Conservation (phyloP, 23 red algal species). For the Pyropia yezoensis region DNA sequence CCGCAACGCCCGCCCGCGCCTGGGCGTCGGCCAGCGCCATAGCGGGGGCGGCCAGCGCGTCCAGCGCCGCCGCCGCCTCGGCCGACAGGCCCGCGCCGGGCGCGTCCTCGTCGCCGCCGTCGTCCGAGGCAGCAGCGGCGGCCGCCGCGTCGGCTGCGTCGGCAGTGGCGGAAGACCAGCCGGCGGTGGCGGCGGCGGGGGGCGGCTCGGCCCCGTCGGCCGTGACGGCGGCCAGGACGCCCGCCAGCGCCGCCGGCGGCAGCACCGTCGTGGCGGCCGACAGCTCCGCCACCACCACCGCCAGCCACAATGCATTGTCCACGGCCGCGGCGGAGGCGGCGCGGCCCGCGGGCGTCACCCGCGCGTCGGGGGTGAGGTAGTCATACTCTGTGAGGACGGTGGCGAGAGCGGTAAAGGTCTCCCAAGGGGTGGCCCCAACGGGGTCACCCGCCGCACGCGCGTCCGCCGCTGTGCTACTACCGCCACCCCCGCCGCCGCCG, state of each 20-base stretch:
- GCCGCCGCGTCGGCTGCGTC: slow-evolving; percentile 26
- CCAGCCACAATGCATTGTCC: too few species aligned
- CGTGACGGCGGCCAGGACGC: slow-evolving; percentile 31
- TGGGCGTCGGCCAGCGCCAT: slow-evolving; percentile 23
- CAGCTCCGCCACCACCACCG: too few species aligned
- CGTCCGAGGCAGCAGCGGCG: slow-evolving; percentile 15
- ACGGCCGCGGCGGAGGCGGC: too few species aligned
- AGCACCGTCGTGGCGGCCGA: too few species aligned
- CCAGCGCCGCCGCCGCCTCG: slow-evolving; percentile 6
- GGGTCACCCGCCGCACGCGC: too few species aligned
- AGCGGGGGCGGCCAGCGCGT: slow-evolving; percentile 8
- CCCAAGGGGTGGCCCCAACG: too few species aligned
- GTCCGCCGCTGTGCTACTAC: too few species aligned
- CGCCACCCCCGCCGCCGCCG: too few species aligned
- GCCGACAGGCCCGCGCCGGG: not conserved
- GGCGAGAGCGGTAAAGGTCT: too few species aligned
- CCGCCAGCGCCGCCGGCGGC: slow-evolving; percentile 7
- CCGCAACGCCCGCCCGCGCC: slow-evolving; percentile 14
- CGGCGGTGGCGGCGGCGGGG: slow-evolving; percentile 58
- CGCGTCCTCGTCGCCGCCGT: not conserved
- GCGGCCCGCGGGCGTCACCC: too few species aligned
- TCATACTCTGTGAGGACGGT: too few species aligned
- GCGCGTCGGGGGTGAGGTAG: too few species aligned
- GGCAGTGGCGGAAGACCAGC: slow-evolving; percentile 37
- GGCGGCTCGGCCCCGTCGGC: slow-evolving; percentile 18